A percentile compares a stretch with the other conserved stretches of the same genome.
phyloP scores from a whole-genome alignment of 768 basidiomycete genomes.

The Termitomyces sp. region DNA sequence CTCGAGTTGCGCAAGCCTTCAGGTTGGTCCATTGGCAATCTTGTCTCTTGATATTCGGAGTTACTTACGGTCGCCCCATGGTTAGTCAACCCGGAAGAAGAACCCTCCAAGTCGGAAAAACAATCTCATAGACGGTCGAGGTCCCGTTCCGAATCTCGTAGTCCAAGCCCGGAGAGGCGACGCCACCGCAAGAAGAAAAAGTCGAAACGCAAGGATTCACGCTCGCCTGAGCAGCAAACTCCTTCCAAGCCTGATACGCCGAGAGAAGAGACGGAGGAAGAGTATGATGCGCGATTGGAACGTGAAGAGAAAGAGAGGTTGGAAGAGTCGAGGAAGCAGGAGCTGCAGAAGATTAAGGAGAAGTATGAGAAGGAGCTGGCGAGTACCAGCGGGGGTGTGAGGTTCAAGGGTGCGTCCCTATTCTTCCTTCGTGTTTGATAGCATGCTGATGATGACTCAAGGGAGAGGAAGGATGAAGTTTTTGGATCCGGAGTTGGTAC shows the following conservation, averaged over 20 bases:
- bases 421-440: not conserved
- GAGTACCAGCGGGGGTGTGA: slow-evolving; percentile 39
- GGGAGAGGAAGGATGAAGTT: slow-evolving; percentile 70
- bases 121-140: slow-evolving; percentile 11
- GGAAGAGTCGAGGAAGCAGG: slow-evolving; percentile 38
- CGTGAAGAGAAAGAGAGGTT: slow-evolving; percentile 60
- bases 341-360: slow-evolving; percentile 45
- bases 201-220: slow-evolving; percentile 11
- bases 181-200: slow-evolving; percentile 20
- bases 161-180: slow-evolving; percentile 14
- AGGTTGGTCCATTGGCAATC: slow-evolving; percentile 13
- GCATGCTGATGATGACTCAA: slow-evolving; percentile 15
- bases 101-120: slow-evolving; percentile 12
- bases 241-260: not conserved
- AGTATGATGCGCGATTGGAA: slow-evolving; percentile 66
- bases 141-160: slow-evolving; percentile 10
- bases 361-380: slow-evolving; percentile 27
- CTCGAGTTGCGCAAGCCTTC: slow-evolving; percentile 57
- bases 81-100: slow-evolving; percentile 9
- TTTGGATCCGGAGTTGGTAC: slow-evolving; percentile 44
- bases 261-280: slow-evolving; percentile 59
- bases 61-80: not conserved
- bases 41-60: not conserved
- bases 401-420: slow-evolving; percentile 53
- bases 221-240: not conserved